phyloP scores from a whole-genome alignment of 2,329 filamentous ascomycete species.

The Emergomyces pasteurianus region DNA sequence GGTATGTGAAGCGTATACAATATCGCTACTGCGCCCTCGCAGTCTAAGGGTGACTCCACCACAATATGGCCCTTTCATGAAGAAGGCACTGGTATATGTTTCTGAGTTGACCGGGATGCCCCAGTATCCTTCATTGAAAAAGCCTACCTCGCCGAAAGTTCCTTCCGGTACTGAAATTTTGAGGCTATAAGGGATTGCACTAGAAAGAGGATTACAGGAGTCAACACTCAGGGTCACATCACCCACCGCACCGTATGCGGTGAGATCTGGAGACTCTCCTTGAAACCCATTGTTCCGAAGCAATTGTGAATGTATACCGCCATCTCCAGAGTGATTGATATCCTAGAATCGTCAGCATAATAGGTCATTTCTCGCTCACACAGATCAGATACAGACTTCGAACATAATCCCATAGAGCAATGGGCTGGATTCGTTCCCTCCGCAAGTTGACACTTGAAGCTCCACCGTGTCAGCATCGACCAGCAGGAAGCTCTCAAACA shows the following conservation, averaged over 20 bases:
- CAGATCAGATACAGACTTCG: constrained; percentile 15
- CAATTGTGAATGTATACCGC: constrained; percentile 23
- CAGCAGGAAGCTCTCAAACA: not conserved
- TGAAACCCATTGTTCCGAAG: constrained; percentile 27
- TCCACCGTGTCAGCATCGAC: not conserved
- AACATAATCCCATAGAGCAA: constrained; percentile 27
- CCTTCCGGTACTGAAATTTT: constrained; percentile 13
- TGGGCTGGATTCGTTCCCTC: constrained; percentile 17
- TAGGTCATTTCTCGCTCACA: not conserved
- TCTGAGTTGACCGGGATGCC: constrained; percentile 19
- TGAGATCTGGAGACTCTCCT: constrained; percentile 15
- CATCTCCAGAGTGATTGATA: constrained; percentile 26
- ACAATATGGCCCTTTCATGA: constrained; percentile 21
- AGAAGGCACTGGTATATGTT: constrained; percentile 21
- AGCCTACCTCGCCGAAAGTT: constrained; percentile 21
- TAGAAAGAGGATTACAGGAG: constrained; percentile 14
- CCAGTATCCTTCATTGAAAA: constrained; percentile 36
- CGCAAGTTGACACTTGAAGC: constrained; percentile 1
- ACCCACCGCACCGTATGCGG: constrained; percentile 19
- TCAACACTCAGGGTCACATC: constrained; percentile 18
- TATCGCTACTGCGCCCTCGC: constrained; percentile 15
- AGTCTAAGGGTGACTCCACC: constrained; percentile 18
- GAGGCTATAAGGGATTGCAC: constrained; percentile 20
- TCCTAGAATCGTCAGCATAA: constrained; percentile 14
- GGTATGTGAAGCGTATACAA: constrained; percentile 17